Evolutionary conservation across 441 rosid genomes (phyloP).

Genomic region (Pelargonium citronellum): DNA sequence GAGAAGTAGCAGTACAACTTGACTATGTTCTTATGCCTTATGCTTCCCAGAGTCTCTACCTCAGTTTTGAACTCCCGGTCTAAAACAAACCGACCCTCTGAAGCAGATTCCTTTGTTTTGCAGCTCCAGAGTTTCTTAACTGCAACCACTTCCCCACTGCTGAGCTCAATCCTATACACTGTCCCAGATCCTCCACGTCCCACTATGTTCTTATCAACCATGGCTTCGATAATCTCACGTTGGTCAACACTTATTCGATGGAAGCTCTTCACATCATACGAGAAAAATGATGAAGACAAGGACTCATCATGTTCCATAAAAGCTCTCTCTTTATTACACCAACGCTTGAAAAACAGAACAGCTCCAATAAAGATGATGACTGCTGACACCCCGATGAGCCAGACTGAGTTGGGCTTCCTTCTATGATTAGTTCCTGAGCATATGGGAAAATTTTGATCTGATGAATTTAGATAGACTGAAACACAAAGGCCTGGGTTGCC

Average conservation of each 20-base stretch:
- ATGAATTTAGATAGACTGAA: conserved; percentile 40
- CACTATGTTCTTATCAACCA: conserved; percentile 73
- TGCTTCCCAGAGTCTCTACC: conserved; percentile 75
- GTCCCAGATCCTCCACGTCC: conserved; percentile 89
- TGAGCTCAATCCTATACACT: conserved; percentile 63
- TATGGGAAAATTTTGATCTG: conserved; percentile 43
- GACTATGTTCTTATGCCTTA: conserved; percentile 86
- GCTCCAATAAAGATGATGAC: conserved; percentile 45
- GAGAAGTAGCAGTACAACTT: conserved; percentile 76
- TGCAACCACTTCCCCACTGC: conserved; percentile 66
- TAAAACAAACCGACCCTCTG: conserved; percentile 41
- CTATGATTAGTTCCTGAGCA: conserved; percentile 41
- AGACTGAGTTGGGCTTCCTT: conserved; percentile 48
- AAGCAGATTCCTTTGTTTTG: conserved; percentile 42
- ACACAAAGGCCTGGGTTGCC: conserved; percentile 84
- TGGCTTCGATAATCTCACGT: conserved; percentile 60
- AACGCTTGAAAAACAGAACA: conserved; percentile 52
- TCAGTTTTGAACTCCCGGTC: conserved; percentile 70
- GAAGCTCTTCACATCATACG: conserved; percentile 75
- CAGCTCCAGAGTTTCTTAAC: conserved; percentile 79
- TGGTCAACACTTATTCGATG: conserved; percentile 65
- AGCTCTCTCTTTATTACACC: conserved; percentile 40
- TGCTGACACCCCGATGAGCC: conserved; percentile 54
- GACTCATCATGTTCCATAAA: conserved; percentile 54
- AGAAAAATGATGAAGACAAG: conserved; percentile 55